Evolutionary conservation across 768 basidiomycete species (phyloP), one percentile per base, ranked within the genome.

Genomic region (Suillus americanus): DNA sequence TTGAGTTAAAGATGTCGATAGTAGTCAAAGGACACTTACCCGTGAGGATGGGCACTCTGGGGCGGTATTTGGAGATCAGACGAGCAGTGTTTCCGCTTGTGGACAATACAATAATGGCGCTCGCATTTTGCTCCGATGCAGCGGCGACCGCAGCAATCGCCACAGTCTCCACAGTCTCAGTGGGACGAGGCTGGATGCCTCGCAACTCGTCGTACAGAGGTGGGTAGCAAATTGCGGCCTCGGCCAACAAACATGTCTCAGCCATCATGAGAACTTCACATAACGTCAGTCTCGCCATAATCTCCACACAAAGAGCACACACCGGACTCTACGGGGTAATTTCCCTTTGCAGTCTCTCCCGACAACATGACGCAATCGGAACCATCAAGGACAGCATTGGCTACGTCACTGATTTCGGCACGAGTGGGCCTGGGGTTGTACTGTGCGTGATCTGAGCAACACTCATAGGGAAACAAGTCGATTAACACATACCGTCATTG

Each of bases 321-420:
- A 91, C 94, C 95, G 60, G 97, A 96, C 78, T 97, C 89, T 74
- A 98, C 87, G 61, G 97, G 97, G 79, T 99, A 99, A 67, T 85
- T 81, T 66, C 97, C 97, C 83, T 99, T 99, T 65, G 97, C 97
- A 63, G 97, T 99, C 82, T 99, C 97, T 65, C 97, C 97, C 25
- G 97, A 98, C 77, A 99, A 82, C 97, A 99, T 99, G 77, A 99
- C 97, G 78, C 97, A 99, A 82, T 99, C 97, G 50, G 97, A 89
- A 65, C 97, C 97, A 75, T 99, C 97, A 57, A 99, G 89, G 64
- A 99, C 96, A 68, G 97, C 97, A 79, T 99, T 99, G 72, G 97
- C 97, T 63, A 99, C 97, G 75, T 99, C 97, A 75, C 96, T 99
- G 66, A 99, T 87, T 82, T 99, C 97, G 48, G 97, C 97, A 76